These are phyloP conservation scores for Bonia amplexicaulis DNA, from an alignment of 176 grass and related monocot genomes.

Conservation along the genomic window DNA sequence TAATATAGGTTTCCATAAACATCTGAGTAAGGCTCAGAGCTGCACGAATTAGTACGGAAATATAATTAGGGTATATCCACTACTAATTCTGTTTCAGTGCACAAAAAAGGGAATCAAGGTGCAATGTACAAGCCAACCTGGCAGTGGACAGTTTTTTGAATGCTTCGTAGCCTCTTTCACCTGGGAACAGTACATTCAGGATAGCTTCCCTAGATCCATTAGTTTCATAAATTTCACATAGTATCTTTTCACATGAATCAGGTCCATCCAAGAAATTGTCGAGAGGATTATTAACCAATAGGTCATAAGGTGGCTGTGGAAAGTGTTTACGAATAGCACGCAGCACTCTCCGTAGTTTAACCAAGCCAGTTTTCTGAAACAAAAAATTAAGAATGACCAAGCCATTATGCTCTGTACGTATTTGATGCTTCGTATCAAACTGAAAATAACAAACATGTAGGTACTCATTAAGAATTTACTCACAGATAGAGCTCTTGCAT, in stretches of 20 bases:
- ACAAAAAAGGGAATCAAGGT: constrained; percentile 16
- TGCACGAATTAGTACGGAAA: constrained; percentile 45
- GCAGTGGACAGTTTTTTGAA: constrained; percentile 61
- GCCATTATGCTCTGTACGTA: not conserved
- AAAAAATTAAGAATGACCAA: constrained; percentile 30
- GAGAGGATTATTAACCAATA: constrained; percentile 64
- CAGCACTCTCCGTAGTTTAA: constrained; percentile 87
- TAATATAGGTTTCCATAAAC: constrained; percentile 92
- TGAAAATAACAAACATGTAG: constrained; percentile 13
- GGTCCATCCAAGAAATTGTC: constrained; percentile 86
- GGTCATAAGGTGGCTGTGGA: constrained; percentile 73
- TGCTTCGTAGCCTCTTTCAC: constrained; percentile 60
- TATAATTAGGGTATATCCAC: constrained; percentile 27
- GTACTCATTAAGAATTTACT: constrained; percentile 31
- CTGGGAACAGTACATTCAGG: constrained; percentile 68
- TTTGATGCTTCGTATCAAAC: constrained; percentile 16
- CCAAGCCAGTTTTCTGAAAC: constrained; percentile 89
- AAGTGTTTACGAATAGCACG: constrained; percentile 97
- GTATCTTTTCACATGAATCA: constrained; percentile 78
- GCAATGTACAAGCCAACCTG: constrained; percentile 49
- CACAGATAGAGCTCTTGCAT: constrained; percentile 89
- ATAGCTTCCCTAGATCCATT: constrained; percentile 60
- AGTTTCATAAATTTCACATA: constrained; percentile 68
- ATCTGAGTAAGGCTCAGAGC: constrained; percentile 87
- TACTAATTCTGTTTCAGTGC: not conserved